Evolutionary conservation across 2,329 filamentous ascomycete genomes (phyloP), one percentile per base, ranked within the genome.

Genomic region (Thielaviopsis punctulata): DNA sequence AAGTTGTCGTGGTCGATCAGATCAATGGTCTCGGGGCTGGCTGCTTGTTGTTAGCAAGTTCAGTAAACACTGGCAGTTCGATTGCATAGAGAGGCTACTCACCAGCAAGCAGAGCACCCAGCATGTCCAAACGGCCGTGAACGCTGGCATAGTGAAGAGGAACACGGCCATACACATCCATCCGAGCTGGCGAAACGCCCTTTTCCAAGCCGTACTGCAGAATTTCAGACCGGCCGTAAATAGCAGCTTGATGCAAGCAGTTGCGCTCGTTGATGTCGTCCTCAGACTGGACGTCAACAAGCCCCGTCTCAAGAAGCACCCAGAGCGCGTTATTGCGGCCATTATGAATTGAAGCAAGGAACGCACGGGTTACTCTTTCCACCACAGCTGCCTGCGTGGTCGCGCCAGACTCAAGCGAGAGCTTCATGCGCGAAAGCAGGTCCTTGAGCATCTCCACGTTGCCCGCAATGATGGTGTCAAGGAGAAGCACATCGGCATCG

Each of bases 231-330:
- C 89, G 89, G 19, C 89, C 89, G 56, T 93, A 94, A 50, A 96
- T 95, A 1, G 89, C 84, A n/a, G 92, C 86, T 67, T 96, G 92
- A 60, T 98, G 92, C 46, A 98, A 73, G 62, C 89, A 95, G 61
- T 95, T 98, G 41, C 92, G 78, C 68, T 95, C 90, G 61, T 96
- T 98, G 65, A 98, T 96, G 61, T 95, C 89, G 63, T 98, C 92
- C 60, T 94, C 87, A 0, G 88, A 92, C 61, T 87, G 81, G n/a
- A 95, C 75, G 64, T 96, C 84, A 30, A 98, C 86, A 22, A 92
- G 69, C 0, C 79, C 79, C 2, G 89, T 95, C 48, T 85, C 80
- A 23, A 95, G 71, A 23, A 98, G 75, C 5, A 86, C 70, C 54
- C 79, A 76, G 19, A 96, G 71, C 8, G 89, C 82, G 24, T 84